Percentiles rank a stretch among this genome's conserved stretches.
Evolutionary conservation across 495 filamentous ascomycete genomes (phyloP).

Genomic region (Xylaria nigripes): DNA sequence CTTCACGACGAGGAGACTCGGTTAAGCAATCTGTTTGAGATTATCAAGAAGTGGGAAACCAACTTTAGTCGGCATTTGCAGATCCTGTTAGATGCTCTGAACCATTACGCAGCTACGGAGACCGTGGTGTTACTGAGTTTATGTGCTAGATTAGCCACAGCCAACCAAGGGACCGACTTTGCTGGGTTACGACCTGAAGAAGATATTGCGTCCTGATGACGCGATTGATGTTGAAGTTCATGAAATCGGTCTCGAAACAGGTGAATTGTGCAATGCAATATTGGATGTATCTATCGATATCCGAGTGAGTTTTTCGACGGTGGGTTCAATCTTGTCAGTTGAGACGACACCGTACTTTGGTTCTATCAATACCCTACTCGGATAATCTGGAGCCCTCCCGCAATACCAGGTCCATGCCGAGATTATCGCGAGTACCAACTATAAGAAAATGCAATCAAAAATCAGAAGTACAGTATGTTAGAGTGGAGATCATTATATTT

Average conservation of each 20-base stretch:
- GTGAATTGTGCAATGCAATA: neutral
- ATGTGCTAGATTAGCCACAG: constrained; percentile 67
- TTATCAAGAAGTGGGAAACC: constrained; percentile 77
- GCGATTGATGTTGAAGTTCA: neutral
- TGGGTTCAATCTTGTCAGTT: neutral
- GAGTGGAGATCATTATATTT: neutral
- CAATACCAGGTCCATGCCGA: neutral
- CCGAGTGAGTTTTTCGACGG: neutral
- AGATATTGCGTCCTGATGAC: constrained; percentile 26
- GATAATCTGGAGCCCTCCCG: neutral
- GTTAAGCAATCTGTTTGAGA: constrained; percentile 72
- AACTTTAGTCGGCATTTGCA: constrained; percentile 87
- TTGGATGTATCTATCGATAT: neutral
- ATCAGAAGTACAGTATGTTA: too few relatives aligned
- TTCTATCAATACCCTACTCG: neutral
- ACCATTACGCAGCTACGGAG: constrained; percentile 95
- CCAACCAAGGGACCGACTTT: constrained; percentile 58
- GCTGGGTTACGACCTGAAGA: constrained; percentile 41
- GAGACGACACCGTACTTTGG: neutral
- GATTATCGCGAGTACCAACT: too few relatives aligned
- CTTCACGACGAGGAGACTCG: constrained; percentile 50
- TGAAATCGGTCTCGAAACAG: neutral
- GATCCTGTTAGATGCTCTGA: constrained; percentile 85
- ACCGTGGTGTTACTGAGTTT: constrained; percentile 88
- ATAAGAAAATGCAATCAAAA: too few relatives aligned